phyloP scores from a whole-genome alignment of 352 stramenopile species.

The Elongisporangium undulatum region DNA sequence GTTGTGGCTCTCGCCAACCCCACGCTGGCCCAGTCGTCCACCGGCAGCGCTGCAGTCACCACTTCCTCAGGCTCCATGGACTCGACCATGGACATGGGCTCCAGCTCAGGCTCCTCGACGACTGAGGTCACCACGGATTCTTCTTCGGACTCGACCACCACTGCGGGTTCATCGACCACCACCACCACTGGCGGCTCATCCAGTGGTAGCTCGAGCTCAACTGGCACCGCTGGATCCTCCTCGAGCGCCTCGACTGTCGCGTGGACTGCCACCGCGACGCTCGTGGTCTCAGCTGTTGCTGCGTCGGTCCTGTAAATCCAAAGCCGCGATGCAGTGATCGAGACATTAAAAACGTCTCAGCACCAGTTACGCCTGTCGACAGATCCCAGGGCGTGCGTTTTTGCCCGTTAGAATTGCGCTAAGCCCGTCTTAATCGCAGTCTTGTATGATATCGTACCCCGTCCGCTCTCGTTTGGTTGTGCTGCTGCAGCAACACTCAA shows the following conservation, averaged over 20 bases:
- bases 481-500: background rate
- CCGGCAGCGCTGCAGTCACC: background rate
- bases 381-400: slow-evolving; percentile 3
- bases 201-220: background rate
- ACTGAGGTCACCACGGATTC: background rate
- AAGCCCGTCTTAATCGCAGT: background rate
- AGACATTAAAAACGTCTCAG: background rate
- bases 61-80: background rate
- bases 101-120: background rate
- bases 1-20: slow-evolving; percentile 1
- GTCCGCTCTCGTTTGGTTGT: background rate
- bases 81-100: background rate
- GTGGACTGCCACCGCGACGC: slow-evolving; percentile 2
- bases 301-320: background rate
- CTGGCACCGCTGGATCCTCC: background rate
- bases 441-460: background rate
- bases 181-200: background rate
- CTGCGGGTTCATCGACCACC: background rate
- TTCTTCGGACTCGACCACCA: slow-evolving; percentile 3
- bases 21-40: background rate
- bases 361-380: background rate
- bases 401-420: slow-evolving; percentile 1
- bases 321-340: background rate
- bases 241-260: slow-evolving; percentile 5
- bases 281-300: background rate